phyloP scores from a whole-genome alignment of 805 yeast species.

The Candida parachauliodes region DNA sequence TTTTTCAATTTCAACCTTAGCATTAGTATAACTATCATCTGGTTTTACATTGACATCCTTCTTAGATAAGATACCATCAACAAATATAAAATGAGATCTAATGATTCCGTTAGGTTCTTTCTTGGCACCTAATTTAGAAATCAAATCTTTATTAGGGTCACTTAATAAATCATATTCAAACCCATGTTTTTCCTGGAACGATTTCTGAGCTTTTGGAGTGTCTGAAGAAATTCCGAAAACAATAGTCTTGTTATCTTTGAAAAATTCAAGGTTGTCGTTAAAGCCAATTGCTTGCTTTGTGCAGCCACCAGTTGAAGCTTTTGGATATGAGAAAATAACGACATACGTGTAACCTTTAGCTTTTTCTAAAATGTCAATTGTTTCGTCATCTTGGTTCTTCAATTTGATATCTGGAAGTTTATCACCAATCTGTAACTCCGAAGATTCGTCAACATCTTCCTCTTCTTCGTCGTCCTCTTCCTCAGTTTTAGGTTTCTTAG shows the following conservation, averaged over 20 bases:
- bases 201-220: conserved; percentile 70
- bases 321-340: conserved; percentile 70
- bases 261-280: conserved; percentile 57
- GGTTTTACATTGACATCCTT: conserved; percentile 52
- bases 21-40: conserved; percentile 53
- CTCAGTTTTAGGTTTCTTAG: conserved; percentile 12
- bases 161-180: conserved; percentile 71
- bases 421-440: conserved; percentile 49
- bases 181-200: conserved; percentile 67
- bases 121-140: conserved; percentile 77
- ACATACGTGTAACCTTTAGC: conserved; percentile 31
- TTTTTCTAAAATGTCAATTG: conserved; percentile 30
- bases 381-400: conserved; percentile 66
- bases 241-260: conserved; percentile 47
- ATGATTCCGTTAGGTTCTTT: conserved; percentile 73
- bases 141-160: conserved; percentile 69
- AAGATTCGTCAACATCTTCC: too few species aligned
- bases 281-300: conserved; percentile 93
- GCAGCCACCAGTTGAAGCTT: conserved; percentile 94
- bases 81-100: conserved; percentile 91
- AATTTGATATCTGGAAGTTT: conserved; percentile 62
- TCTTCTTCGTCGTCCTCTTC: background rate
- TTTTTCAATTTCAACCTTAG: conserved; percentile 51
- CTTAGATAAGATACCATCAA: conserved; percentile 63
- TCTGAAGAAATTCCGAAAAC: conserved; percentile 86